Percentiles rank a stretch among this genome's conserved stretches.
Evolutionary conservation across 495 filamentous ascomycete genomes (phyloP).

Genomic region (Chaetomidium leptoderma): DNA sequence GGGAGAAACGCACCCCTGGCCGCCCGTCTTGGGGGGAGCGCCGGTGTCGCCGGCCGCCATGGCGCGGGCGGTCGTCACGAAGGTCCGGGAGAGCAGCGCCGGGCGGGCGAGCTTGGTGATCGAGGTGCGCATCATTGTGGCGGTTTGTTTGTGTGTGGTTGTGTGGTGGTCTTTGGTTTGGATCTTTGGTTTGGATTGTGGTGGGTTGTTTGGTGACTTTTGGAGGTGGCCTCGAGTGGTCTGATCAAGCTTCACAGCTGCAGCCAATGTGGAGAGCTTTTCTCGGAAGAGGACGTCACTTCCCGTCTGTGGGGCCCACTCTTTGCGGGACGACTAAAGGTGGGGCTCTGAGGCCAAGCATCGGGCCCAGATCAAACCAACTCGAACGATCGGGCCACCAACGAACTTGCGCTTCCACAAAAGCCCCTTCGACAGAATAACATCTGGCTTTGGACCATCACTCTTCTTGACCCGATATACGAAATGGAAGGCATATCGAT

Average conservation of each 20-base stretch:
- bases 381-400: too few relatives aligned
- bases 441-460: too few relatives aligned
- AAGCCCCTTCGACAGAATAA: too few relatives aligned
- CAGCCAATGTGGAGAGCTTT: conserved; percentile 18
- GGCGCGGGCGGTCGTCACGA: conserved; percentile 58
- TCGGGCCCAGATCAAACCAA: too few relatives aligned
- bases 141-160: conserved; percentile 14
- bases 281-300: conserved; percentile 14
- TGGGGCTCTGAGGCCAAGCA: too few relatives aligned
- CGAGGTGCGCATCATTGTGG: conserved; percentile 62
- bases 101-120: conserved; percentile 54
- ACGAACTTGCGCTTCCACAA: too few relatives aligned
- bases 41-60: conserved; percentile 69
- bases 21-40: conserved; percentile 49
- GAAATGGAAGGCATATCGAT: too few relatives aligned
- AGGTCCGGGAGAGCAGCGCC: conserved; percentile 49
- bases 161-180: conserved; percentile 9
- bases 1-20: conserved; percentile 38
- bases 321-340: too few relatives aligned
- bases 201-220: not conserved
- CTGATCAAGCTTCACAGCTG: conserved; percentile 12
- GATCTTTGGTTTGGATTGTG: not conserved
- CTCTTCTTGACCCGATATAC: too few relatives aligned
- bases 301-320: not conserved
- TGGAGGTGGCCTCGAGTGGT: conserved; percentile 5